Conservation (phyloP, 257 asterid genomes). For the Penstemon barbatus region DNA sequence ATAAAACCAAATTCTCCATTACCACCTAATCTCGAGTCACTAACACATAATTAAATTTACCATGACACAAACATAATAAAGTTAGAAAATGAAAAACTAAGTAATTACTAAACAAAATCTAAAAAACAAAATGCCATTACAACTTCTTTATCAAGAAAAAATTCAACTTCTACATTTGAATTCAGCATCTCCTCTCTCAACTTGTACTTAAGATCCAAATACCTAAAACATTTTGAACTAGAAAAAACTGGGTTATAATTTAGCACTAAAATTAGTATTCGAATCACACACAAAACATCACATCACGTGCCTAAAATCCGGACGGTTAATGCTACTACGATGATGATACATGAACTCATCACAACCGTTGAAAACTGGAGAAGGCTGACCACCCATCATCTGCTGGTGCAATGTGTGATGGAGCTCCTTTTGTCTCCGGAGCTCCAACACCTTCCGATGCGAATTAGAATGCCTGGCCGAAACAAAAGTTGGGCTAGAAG, state of each 20-base stretch:
- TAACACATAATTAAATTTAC: too few species aligned
- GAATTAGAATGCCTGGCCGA: conserved; percentile 60
- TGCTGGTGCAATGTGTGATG: conserved; percentile 32
- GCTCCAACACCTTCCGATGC: conserved; percentile 57
- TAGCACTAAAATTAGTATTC: conserved; percentile 32
- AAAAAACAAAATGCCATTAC: not conserved
- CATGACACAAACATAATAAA: too few species aligned
- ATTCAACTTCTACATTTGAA: conserved; percentile 45
- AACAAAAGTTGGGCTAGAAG: conserved; percentile 59
- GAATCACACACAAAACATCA: conserved; percentile 30
- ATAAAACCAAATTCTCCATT: conserved; percentile 26
- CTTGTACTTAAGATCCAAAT: conserved; percentile 38
- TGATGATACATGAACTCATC: conserved; percentile 83
- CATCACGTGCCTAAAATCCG: conserved; percentile 72
- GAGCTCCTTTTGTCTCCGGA: conserved; percentile 57
- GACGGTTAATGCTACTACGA: conserved; percentile 52
- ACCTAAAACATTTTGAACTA: conserved; percentile 40
- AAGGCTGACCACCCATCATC: conserved; percentile 1
- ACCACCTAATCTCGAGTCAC: not conserved
- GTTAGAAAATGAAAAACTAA: conserved; percentile 1
- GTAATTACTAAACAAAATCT: conserved; percentile 5
- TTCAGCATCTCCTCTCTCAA: conserved; percentile 39
- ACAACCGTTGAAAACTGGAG: conserved; percentile 72
- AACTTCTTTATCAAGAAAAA: conserved; percentile 32
- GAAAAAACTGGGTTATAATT: conserved; percentile 52